A percentile compares a stretch with the other conserved stretches of the same genome.
These are phyloP conservation scores for Ajuga reptans DNA, from an alignment of 305 asterid genomes.

Conservation along the genomic window DNA sequence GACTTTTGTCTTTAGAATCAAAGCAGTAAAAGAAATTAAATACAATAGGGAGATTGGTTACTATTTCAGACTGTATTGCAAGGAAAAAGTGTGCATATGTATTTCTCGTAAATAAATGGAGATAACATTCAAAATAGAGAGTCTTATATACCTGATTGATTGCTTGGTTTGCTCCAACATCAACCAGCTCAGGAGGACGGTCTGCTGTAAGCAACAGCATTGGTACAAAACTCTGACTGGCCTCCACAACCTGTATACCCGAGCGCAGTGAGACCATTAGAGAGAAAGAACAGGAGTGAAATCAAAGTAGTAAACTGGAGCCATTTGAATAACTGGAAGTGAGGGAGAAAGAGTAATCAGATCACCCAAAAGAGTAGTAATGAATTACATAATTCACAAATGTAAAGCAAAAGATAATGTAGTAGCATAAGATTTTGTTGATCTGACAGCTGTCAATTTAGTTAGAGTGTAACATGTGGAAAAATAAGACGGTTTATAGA, in stretches of 20 bases:
- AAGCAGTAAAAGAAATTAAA: neutral
- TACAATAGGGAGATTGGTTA: neutral
- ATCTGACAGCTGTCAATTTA: neutral
- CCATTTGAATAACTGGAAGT: neutral
- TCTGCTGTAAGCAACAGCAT: constrained; percentile 88
- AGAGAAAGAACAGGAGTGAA: neutral
- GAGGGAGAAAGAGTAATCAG: neutral
- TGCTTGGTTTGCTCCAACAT: constrained; percentile 97
- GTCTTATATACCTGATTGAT: constrained; percentile 64
- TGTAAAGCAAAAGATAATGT: constrained; percentile 9
- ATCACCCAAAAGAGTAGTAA: neutral
- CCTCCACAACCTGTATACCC: constrained; percentile 79
- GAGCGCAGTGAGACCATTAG: constrained; percentile 9
- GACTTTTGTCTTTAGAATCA: neutral
- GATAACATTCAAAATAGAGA: neutral
- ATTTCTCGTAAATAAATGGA: neutral
- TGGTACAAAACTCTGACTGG: constrained; percentile 88
- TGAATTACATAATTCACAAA: neutral
- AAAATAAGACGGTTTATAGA: neutral
- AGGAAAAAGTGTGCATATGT: neutral
- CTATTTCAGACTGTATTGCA: neutral
- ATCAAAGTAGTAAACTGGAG: neutral
- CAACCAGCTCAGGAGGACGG: constrained; percentile 92
- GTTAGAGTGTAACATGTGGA: neutral
- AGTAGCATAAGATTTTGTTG: neutral